phyloP scores from a whole-genome alignment of 768 basidiomycete species.

The Melanogaster broomeanus region DNA sequence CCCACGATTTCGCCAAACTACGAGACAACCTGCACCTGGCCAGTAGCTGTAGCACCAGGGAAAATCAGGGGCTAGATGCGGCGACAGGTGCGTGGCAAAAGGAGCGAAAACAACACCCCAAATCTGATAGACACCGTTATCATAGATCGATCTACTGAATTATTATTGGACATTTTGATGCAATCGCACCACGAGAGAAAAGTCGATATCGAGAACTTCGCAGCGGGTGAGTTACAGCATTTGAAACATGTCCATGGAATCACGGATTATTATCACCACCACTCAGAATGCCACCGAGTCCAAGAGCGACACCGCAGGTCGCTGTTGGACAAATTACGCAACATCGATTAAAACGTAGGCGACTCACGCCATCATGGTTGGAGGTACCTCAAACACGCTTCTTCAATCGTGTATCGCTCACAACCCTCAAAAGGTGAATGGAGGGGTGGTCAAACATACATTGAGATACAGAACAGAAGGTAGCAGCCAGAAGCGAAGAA shows the following conservation, averaged over 20 bases:
- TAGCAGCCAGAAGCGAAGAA: conserved; percentile 13
- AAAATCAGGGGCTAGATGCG: neutral
- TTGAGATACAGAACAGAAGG: conserved; percentile 28
- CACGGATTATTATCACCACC: conserved; percentile 4
- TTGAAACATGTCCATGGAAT: neutral
- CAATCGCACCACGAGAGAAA: conserved; percentile 4
- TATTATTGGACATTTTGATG: conserved; percentile 3
- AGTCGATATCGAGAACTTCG: conserved; percentile 5
- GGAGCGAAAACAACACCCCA: neutral
- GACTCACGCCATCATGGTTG: too few species aligned
- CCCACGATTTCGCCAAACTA: neutral
- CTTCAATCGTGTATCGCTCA: neutral
- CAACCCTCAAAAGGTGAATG: neutral
- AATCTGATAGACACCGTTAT: neutral
- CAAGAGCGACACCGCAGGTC: neutral
- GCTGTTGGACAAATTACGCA: neutral
- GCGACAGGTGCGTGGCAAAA: neutral
- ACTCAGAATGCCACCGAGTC: conserved; percentile 6
- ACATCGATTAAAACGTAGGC: neutral
- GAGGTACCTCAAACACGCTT: neutral
- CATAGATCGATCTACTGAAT: neutral
- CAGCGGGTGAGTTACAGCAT: neutral
- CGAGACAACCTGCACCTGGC: neutral
- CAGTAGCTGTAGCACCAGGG: neutral
- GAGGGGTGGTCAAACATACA: conserved; percentile 15